Evolutionary conservation across 2,329 filamentous ascomycete genomes (phyloP), one percentile per base, ranked within the genome.

Genomic region (Neophaeococcomyces mojaviensis): DNA sequence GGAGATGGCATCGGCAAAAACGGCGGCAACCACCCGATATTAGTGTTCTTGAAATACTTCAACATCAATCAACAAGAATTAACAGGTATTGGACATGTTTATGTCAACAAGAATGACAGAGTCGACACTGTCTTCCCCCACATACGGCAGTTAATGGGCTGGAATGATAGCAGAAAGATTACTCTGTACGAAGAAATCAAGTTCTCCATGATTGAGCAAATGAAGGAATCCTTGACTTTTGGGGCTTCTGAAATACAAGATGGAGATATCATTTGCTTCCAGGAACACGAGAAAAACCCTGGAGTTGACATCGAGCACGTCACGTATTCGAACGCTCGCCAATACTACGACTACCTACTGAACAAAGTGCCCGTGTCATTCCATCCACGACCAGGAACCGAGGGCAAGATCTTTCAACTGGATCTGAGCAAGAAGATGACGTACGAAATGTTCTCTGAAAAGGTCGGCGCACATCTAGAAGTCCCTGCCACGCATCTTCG

Each of bases 161-260:
- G 92, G 90, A 78, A 84, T 19, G 77, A 84, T 1, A 88, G 84
- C 52, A 77, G 84, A 3, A 72, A 78, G 2, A 77, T 85, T 49
- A 75, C 77, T 57, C 76, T 98, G 18, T 97, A 82, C 69, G 92
- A 98, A 75, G 92, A 98, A 70, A 97, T 98, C 68, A 98, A 97
- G 68, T 88, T 89, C 42, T 86, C 81, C 49, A 97, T 97, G 89
- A 95, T 98, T 55, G 94, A 98, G 61, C 76, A 79, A 5, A 84
- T 98, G 72, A 97, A 96, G 67, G 78, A 83, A 0, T 97, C 95
- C 68, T 81, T 88, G 60, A 88, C 88, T 0, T 75, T 98, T 49
- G 86, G 88, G 55, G 82, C 86, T 49, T 92, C 92, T 1, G 94
- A 98, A 64, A 84, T 98, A 19, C 90, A 97, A 62, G 90, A 98